Evolutionary conservation across 2,329 filamentous ascomycete species (phyloP), one percentile per base, ranked within the genome.

Genomic region (Cytospora paraplurivora): DNA sequence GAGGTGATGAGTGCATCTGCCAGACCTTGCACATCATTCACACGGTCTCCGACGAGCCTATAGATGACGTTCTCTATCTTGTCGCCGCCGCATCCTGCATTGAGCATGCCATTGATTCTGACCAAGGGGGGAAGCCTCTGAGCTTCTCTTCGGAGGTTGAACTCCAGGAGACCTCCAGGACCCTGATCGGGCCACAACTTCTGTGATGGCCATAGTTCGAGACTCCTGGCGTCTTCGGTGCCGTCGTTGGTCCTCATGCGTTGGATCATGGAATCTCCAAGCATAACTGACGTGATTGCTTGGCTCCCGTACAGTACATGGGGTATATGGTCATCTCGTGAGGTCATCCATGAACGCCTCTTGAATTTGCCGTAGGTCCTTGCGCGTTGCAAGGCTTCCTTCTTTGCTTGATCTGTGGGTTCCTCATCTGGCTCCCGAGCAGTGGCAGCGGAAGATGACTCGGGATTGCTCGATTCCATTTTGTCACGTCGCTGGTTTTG

Each of bases 181-280:
- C 19, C 11, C 1, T 15, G 27, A 15, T 49, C 13, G 17, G 38
- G 19, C 4, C 62, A 55, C 37, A 67, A 65, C 21, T 47, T 50
- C 4, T 50, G 37, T 12, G 63, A 62, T 1, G 69, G 69, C 55
- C 67, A 66, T 7, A 66, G 47, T 17, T 69, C 47, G 37, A 70
- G 61, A 21, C 52, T 66, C 7, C 60, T 41, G 19, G 58, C 64
- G 12, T 44, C 19, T 1, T 68, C 68, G 4, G 69, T 71, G 10
- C 38, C 19, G 1, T 68, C 68, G 4, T 69, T 71, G 1, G 68
- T 69, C 15, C 61, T 62, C 63, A 71, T 67, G 27, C 69, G 67
- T 60, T 71, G 68, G 55, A 70, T 58, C 67, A 69, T 66, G n/a
- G 69, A 70, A 35, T 69, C 69, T 12, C 69, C 69, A n/a, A 71